Evolutionary conservation across 2,329 filamentous ascomycete species (phyloP).

Genomic region (Xylaria sp.): DNA sequence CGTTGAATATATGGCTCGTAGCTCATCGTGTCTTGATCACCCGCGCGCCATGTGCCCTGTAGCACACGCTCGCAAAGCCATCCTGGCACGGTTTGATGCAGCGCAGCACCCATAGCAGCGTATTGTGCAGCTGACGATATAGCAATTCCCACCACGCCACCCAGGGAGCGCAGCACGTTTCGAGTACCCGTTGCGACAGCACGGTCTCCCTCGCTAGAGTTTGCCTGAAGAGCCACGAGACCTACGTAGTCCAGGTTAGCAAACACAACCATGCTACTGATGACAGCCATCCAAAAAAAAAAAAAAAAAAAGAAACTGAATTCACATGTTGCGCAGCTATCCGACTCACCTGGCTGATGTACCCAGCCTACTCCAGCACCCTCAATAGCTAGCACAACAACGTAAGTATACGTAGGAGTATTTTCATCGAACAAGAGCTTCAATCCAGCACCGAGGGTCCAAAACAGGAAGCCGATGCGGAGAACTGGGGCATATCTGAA

Average conservation of each 20-base stretch:
- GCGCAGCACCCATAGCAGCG: neutral
- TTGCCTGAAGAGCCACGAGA: slow-evolving; percentile 1
- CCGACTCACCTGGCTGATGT: slow-evolving; percentile 1
- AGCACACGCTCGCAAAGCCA: neutral
- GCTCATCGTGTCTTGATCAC: neutral
- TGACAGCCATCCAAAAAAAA: neutral
- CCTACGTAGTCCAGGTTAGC: neutral
- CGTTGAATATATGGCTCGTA: neutral
- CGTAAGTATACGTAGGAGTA: neutral
- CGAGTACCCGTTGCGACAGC: neutral
- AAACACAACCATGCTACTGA: neutral
- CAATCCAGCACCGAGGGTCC: neutral
- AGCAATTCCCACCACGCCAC: neutral
- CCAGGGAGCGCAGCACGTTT: neutral
- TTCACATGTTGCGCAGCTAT: neutral
- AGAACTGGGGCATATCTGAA: neutral
- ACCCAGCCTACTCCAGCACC: neutral
- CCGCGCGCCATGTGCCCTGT: neutral
- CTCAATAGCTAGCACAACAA: neutral
- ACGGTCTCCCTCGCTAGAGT: neutral
- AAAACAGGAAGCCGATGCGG: neutral
- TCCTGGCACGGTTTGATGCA: neutral
- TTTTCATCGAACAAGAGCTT: neutral
- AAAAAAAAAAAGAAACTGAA: too few species aligned
- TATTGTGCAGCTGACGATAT: neutral